Evolutionary conservation across 2,329 filamentous ascomycete genomes (phyloP), one percentile per base, ranked within the genome.

Genomic region (Colletotrichum musicola): DNA sequence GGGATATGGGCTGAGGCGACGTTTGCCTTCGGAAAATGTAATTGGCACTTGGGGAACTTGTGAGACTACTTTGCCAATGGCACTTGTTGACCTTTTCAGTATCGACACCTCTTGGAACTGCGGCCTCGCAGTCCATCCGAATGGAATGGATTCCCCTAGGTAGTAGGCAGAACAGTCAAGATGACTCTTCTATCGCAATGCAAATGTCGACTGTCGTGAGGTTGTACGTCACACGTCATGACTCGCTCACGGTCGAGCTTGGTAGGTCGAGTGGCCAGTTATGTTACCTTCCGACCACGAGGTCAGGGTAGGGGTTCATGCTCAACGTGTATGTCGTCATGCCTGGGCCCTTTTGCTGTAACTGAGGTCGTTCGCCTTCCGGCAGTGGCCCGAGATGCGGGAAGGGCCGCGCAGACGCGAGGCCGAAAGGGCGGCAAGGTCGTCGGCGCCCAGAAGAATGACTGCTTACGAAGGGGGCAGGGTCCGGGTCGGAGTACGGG

Each of bases 151-250:
- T 53, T 53, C 20, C 10, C 10, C 7, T 18, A 16, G n/a, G n/a
- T 18, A 20, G 16, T 14, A 2, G 30, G 30, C 12, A 6, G 42
- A 42, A 27, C 30, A 16, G 14, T 7, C 7, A 50, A 49, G 47
- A 49, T 16, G 4, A 14, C 5, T 1, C 12, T 18, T 16, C 10
- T 12, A 4, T 49, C 13, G 13, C 22, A 25, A 10, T n/a, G 51
- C 51, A 13, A 18, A 4, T 25, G 51, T n/a, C 25, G 22, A 27
- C 2, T 20, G 47, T 59, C 16, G 62, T 68, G 62, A 55, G 46
- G 35, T n/a, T 61, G 50, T 44, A 66, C 66, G 62, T 69, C 66
- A 69, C 42, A 7, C 16, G 18, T 16, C 62, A 69, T 69, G 66
- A 69, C 66, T 69, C 66, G 66, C 30, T 35, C 30, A 35, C 30